Evolutionary conservation across 23 red algal genomes (phyloP).

Genomic region (Gracilaria domingensis): DNA sequence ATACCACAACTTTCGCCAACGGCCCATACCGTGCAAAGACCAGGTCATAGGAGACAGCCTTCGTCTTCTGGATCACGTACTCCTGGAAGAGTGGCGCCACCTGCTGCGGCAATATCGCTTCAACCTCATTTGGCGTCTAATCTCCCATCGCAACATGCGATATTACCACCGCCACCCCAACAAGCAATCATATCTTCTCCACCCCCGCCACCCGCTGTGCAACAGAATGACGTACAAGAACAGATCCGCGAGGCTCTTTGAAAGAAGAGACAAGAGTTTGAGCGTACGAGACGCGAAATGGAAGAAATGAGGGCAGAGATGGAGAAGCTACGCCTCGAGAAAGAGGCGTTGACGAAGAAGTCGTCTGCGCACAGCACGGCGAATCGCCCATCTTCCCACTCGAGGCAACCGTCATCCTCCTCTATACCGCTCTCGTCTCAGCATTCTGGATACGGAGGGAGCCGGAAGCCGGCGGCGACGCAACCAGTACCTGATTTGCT

Average conservation of each 20-base stretch:
- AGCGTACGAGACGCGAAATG: slow-evolving; percentile 64
- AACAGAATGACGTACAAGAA: slow-evolving; percentile 25
- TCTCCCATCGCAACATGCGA: background rate
- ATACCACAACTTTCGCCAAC: slow-evolving; percentile 33
- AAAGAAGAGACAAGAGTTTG: slow-evolving; percentile 50
- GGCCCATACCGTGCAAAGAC: slow-evolving; percentile 1
- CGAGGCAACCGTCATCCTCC: slow-evolving; percentile 10
- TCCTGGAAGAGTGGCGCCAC: slow-evolving; percentile 12
- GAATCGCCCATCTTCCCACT: background rate
- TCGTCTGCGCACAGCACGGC: background rate
- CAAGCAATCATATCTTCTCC: background rate
- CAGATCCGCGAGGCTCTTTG: slow-evolving; percentile 51
- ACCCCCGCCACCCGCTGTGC: slow-evolving; percentile 1
- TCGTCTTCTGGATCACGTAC: slow-evolving; percentile 31
- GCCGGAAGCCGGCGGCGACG: background rate
- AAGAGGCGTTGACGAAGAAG: slow-evolving; percentile 31
- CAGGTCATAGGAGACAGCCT: slow-evolving; percentile 20
- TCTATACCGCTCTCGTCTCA: slow-evolving; percentile 20
- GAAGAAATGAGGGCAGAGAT: slow-evolving; percentile 71
- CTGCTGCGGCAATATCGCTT: background rate
- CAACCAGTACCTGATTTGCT: slow-evolving; percentile 6
- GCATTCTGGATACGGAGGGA: slow-evolving; percentile 14
- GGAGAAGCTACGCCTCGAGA: slow-evolving; percentile 65
- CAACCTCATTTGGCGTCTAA: slow-evolving; percentile 32
- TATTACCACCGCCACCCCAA: slow-evolving; percentile 27